Base-by-base conservation (phyloP, 768 basidiomycete species). In the Macrolepiota dolichaula region DNA sequence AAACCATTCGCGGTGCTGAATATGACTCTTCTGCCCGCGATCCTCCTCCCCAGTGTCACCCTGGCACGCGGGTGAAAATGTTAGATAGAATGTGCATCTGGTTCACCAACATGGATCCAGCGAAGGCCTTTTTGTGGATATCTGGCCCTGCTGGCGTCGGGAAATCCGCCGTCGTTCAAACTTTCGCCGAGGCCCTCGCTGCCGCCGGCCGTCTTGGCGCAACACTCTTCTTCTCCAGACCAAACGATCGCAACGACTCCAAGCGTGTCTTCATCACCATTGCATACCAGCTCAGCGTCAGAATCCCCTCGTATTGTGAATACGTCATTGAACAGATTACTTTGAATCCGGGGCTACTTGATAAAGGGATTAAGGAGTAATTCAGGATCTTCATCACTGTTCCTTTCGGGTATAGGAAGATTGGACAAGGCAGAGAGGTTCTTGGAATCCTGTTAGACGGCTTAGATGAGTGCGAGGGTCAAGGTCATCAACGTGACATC, bases 131-230 rank as follows among this genome's bases (percentile, higher is more conserved):
- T 2, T 49, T 61, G 42, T 61, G 60, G 60, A 10, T 61, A 17
- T 37, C 17, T 29, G 60, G 60, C 2, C 53, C 54, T 40, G 60
- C 60, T 2, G 60, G 60, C 7, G 54, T 54, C 13, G 60, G 60
- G n/a, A n/a, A n/a, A n/a, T n/a, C n/a, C n/a, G n/a, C n/a, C n/a
- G n/a, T n/a, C n/a, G n/a, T n/a, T n/a, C n/a, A n/a, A n/a, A n/a
- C n/a, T n/a, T n/a, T n/a, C n/a, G n/a, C n/a, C n/a, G n/a, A n/a
- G n/a, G n/a, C n/a, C n/a, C n/a, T n/a, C n/a, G n/a, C n/a, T n/a
- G n/a, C n/a, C n/a, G n/a, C n/a, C n/a, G n/a, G n/a, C n/a, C n/a
- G n/a, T n/a, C n/a, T n/a, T n/a, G n/a, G n/a, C n/a, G n/a, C n/a
- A n/a, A n/a, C n/a, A n/a, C n/a, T n/a, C n/a, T n/a, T n/a, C n/a